Evolutionary conservation across 2,329 filamentous ascomycete species (phyloP), one percentile per base, ranked within the genome.

Genomic region (Cladosporium sp.): DNA sequence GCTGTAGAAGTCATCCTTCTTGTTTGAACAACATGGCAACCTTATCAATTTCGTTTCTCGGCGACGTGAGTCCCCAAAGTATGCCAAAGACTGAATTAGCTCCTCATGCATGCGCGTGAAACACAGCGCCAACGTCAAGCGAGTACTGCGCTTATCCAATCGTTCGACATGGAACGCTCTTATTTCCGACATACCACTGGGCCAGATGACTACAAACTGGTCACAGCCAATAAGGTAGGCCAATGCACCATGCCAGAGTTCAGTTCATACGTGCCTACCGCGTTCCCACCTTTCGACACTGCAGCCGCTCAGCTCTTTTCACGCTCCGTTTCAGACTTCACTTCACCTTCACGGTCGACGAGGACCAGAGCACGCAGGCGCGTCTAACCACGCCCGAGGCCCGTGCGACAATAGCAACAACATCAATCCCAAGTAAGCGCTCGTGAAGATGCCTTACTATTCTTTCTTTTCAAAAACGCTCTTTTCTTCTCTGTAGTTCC

Each of bases 361-460:
- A 43, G 46, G 13, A 15, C 32, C 12, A 16, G 32, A 16, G 8
- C 13, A 16, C 32, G 32, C 48, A 43, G 19, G 39, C 55, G 58
- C 57, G 57, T 55, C 53, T 58, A 59, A 57, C 56, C 58, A 55
- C 49, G 57, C 48, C 40, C 20, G 30, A 48, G 52, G 49, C 49
- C 49, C 40, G 53, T 53, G 54, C 53, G 56, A 62, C 60, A 61
- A 63, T 59, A 58, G 54, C 53, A 58, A 55, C 42, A 50, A 16
- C 39, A 40, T 27, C 50, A 49, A 45, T 43, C 36, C 35, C 46
- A 43, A 40, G 42, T 49, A 52, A 41, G 54, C 52, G 43, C 49
- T 42, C 40, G 20, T 41, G 30, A 38, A 18, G 4, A 40, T 30
- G 27, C 25, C 16, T 16, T 32, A 15, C 45, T 22, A 39, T 48